Conservation (phyloP, 2,329 filamentous ascomycete genomes). For the Hortaea werneckii region DNA sequence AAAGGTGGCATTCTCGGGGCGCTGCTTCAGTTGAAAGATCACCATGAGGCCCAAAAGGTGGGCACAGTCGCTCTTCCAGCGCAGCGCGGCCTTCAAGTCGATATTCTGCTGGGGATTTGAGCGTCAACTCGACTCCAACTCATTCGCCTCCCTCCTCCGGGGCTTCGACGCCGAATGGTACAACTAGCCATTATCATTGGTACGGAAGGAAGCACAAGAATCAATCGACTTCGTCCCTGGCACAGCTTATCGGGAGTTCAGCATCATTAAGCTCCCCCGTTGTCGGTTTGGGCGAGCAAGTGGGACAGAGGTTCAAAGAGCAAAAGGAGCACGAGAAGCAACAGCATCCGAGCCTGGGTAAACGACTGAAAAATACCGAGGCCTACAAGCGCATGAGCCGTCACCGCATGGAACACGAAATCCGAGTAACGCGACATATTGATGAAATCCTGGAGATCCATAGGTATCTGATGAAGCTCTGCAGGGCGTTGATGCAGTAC, state of each 20-base stretch:
- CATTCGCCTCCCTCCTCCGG: slow-evolving; percentile 35
- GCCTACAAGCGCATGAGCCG: slow-evolving; percentile 24
- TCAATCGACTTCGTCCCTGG: slow-evolving; percentile 32
- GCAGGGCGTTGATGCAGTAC: slow-evolving; percentile 77
- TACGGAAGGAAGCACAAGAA: slow-evolving; percentile 24
- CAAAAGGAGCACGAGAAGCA: slow-evolving; percentile 28
- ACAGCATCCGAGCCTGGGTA: slow-evolving; percentile 23
- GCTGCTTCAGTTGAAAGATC: slow-evolving; percentile 59
- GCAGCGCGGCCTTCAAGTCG: slow-evolving; percentile 6
- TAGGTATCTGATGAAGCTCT: slow-evolving; percentile 73
- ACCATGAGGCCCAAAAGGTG: slow-evolving; percentile 13
- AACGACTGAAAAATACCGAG: slow-evolving; percentile 21
- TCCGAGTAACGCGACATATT: slow-evolving; percentile 51
- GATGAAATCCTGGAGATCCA: slow-evolving; percentile 67
- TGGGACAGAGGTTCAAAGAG: slow-evolving; percentile 31
- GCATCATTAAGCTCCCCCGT: slow-evolving; percentile 33
- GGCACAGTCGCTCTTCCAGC: slow-evolving; percentile 4
- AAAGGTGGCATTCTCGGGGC: slow-evolving; percentile 64
- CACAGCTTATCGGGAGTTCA: slow-evolving; percentile 35
- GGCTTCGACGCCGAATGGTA: slow-evolving; percentile 29
- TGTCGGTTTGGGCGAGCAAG: slow-evolving; percentile 33
- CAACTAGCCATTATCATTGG: slow-evolving; percentile 20
- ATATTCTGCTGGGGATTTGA: slow-evolving; percentile 18
- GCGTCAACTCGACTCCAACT: slow-evolving; percentile 23
- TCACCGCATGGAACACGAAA: slow-evolving; percentile 38